Conservation (phyloP, 306 rosid species). For the Vigna nakashimae region DNA sequence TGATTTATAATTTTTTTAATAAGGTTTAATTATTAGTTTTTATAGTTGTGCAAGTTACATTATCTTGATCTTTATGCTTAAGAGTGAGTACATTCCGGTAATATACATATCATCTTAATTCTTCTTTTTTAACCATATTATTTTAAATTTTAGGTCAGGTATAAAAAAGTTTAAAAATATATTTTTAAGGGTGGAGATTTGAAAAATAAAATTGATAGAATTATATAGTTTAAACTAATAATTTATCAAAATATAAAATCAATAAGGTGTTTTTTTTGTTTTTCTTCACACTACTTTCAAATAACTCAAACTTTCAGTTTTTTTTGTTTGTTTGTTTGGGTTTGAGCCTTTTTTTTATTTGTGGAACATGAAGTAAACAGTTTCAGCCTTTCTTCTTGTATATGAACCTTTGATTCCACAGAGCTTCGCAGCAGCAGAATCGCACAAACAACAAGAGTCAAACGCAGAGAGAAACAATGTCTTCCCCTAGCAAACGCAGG, state of each 20-base stretch:
- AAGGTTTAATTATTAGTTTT: too few relatives aligned
- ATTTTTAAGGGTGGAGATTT: too few relatives aligned
- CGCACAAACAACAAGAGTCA: neutral
- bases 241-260: neutral
- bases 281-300: neutral
- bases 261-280: neutral
- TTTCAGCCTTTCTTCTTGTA: conserved; percentile 1
- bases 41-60: too few relatives aligned
- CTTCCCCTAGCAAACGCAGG: conserved; percentile 88
- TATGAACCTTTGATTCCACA: neutral
- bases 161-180: too few relatives aligned
- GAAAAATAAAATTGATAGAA: too few relatives aligned
- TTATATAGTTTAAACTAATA: too few relatives aligned
- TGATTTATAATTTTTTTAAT: too few relatives aligned
- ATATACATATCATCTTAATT: too few relatives aligned
- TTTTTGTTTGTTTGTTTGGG: neutral
- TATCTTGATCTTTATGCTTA: too few relatives aligned
- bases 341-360: conserved; percentile 8
- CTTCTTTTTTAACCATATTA: too few relatives aligned
- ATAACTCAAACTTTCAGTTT: neutral
- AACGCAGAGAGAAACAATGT: conserved; percentile 53
- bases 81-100: too few relatives aligned
- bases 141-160: too few relatives aligned
- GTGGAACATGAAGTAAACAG: conserved; percentile 22
- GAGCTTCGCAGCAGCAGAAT: neutral